Conservation (phyloP, 768 basidiomycete species). For the Lyophyllum shimeji region DNA sequence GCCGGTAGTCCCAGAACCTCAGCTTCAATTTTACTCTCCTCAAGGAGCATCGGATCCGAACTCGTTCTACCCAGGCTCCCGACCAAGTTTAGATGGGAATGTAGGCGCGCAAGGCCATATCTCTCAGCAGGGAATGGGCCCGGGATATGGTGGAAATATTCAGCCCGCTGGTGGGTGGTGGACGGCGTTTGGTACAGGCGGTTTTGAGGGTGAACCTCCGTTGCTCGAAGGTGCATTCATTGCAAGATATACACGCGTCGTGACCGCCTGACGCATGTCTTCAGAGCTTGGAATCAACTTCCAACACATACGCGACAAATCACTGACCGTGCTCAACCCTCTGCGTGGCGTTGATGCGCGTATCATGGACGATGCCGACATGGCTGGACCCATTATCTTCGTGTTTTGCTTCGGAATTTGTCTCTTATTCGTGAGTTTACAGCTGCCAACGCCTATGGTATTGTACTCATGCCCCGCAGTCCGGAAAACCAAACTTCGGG, state of each 20-base stretch:
- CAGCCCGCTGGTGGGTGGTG: slow-evolving; percentile 82
- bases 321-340: slow-evolving; percentile 94
- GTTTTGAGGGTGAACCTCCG: slow-evolving; percentile 94
- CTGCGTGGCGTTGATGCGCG: slow-evolving; percentile 78
- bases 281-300: slow-evolving; percentile 98
- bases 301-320: slow-evolving; percentile 91
- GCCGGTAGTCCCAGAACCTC: slow-evolving; percentile 49
- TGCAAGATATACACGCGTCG: background rate
- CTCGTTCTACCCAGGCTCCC: slow-evolving; percentile 66
- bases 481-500: slow-evolving; percentile 97
- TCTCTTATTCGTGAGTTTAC: slow-evolving; percentile 77
- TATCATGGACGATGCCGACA: slow-evolving; percentile 99
- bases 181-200: slow-evolving; percentile 95
- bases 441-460: background rate
- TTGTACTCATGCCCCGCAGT: slow-evolving; percentile 47
- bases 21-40: slow-evolving; percentile 81
- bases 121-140: slow-evolving; percentile 40
- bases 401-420: slow-evolving; percentile 93
- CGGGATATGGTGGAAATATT: slow-evolving; percentile 70
- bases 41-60: slow-evolving; percentile 43
- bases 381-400: slow-evolving; percentile 94
- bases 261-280: slow-evolving; percentile 27
- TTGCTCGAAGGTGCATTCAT: slow-evolving; percentile 79
- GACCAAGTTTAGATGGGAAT: slow-evolving; percentile 78
- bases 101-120: slow-evolving; percentile 55